phyloP scores from a whole-genome alignment of 257 asterid genomes.

The Linaria vulgaris region DNA sequence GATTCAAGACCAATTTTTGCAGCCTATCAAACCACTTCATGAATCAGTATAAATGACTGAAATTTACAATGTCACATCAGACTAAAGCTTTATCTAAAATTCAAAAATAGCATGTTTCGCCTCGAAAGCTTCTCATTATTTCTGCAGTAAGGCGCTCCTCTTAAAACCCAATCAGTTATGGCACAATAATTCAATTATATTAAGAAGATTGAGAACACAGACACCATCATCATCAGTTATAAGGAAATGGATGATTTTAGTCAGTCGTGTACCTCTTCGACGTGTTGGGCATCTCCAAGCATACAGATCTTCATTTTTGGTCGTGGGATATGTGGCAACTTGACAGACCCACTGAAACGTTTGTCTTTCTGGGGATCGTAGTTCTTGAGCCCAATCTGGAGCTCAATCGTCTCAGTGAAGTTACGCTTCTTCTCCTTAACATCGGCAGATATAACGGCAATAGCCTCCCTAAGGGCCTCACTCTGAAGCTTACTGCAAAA shows the following conservation, averaged over 20 bases:
- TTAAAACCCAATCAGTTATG: no score
- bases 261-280: conserved; percentile 17
- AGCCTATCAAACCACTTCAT: conserved; percentile 20
- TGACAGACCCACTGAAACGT: conserved; percentile 29
- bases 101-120: no score
- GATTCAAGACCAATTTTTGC: conserved; percentile 35
- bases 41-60: not conserved
- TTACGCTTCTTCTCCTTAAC: conserved; percentile 20
- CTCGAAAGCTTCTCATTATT: no score
- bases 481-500: conserved; percentile 27
- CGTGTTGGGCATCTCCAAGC: conserved; percentile 30
- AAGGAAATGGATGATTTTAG: no score
- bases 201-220: no score
- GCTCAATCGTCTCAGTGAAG: conserved; percentile 16
- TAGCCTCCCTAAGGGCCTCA: conserved; percentile 22
- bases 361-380: conserved; percentile 27
- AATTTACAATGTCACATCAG: no score
- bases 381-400: conserved; percentile 12
- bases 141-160: no score
- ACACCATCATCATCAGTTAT: no score
- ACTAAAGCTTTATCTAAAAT: no score
- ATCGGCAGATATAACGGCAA: conserved; percentile 2
- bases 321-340: conserved; percentile 24
- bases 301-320: conserved; percentile 25
- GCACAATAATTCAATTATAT: no score